These are phyloP conservation scores for Penicillium roqueforti DNA, from an alignment of 495 filamentous ascomycete species.

Conservation along the genomic window DNA sequence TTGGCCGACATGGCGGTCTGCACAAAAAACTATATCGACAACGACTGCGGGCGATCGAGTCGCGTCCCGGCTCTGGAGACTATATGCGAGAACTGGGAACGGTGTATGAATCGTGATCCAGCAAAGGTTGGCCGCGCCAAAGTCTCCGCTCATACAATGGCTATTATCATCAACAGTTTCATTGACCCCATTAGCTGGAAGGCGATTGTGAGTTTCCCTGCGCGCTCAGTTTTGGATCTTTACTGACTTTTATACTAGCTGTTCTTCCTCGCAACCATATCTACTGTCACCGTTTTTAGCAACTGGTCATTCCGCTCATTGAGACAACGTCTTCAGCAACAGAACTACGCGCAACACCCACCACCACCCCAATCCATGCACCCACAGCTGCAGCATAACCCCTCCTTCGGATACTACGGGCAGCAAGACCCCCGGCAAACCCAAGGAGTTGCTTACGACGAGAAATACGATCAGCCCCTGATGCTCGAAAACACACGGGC, in stretches of 20 bases:
- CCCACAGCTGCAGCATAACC: conserved; percentile 22
- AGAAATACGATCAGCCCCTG: conserved; percentile 30
- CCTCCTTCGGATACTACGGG: conserved; percentile 27
- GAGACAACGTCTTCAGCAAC: conserved; percentile 35
- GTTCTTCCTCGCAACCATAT: conserved; percentile 42
- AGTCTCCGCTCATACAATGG: conserved; percentile 73
- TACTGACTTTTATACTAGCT: conserved; percentile 27
- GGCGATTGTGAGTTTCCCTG: conserved; percentile 52
- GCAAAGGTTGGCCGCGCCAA: conserved; percentile 59
- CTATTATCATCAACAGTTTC: conserved; percentile 71
- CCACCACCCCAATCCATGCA: conserved; percentile 23
- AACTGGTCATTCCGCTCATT: conserved; percentile 48
- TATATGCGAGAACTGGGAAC: conserved; percentile 73
- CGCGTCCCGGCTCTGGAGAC: conserved; percentile 69
- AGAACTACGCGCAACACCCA: conserved; percentile 27
- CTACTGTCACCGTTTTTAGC: conserved; percentile 41
- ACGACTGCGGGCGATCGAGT: conserved; percentile 59
- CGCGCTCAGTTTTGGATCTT: not conserved
- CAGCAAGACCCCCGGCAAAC: conserved; percentile 19
- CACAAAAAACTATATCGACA: conserved; percentile 62
- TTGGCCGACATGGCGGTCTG: conserved; percentile 70
- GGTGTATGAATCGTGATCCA: conserved; percentile 78
- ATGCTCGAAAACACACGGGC: conserved; percentile 33
- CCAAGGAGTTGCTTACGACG: conserved; percentile 7
- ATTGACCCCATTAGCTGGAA: conserved; percentile 71